Base-by-base conservation (phyloP, 352 stramenopile species). In the Globisporangium sylvaticum region DNA sequence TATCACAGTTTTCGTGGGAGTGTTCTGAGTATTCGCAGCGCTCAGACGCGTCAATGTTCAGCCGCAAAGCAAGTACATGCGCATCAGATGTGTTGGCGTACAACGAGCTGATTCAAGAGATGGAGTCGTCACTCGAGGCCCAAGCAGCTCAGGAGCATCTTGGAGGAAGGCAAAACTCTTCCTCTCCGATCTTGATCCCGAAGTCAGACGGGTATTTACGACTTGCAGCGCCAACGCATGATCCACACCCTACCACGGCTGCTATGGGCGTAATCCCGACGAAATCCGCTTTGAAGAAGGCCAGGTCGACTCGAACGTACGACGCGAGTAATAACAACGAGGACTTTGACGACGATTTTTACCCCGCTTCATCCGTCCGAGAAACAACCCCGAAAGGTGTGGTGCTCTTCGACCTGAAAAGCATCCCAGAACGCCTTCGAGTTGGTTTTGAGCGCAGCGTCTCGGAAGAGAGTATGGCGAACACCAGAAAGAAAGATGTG, bases 91-190 rank as follows among this genome's bases (percentile, higher is more conserved):
- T 87, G 10, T 61, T 88, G 42, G 73, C 69, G 1, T 90, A 88
- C 67, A 90, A 89, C 58, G 78, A 87, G 34, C 75, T 82, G 37
- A 90, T 90, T 65, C 80, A 84, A 59, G 72, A 85, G 27, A 81
- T 90, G 75, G 82, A 90, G 62, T 74, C 62, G 44, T 69, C 67
- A 22, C 50, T 72, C 22, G n/a, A 55, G 5, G 48, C 56, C 0
- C 46, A 54, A 18, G 32, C 34, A n/a, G 46, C 29, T 32, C 24
- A 46, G 29, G 22, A 58, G n/a, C 32, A 59, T 24, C 27, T 25
- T 29, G 34, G 31, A 63, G 12, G 22, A 34, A 18, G 39, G 14
- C n/a, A 42, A 63, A 22, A 4, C 3, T 63, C 18, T 25, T 15
- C 22, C 3, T 18, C 57, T 8, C 54, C 57, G 12, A 52, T 9